Percentiles rank a stretch among this genome's conserved stretches.
phyloP scores from a whole-genome alignment of 78 protist genomes.

The Cyanophora paradoxa region DNA sequence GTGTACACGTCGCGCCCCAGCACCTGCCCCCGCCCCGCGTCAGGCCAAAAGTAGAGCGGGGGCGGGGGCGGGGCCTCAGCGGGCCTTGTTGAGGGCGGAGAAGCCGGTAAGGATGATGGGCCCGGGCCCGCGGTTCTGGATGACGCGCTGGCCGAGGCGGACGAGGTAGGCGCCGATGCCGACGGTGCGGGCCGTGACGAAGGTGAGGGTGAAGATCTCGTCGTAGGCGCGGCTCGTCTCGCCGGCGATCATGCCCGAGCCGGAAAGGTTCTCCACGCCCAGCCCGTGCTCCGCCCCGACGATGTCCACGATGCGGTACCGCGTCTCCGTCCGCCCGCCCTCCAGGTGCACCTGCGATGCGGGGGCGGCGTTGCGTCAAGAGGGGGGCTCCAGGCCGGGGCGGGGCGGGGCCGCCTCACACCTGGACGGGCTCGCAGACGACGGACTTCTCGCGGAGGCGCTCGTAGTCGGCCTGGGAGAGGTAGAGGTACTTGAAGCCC shows the following conservation, averaged over 20 bases:
- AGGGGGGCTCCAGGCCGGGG: too few relatives aligned
- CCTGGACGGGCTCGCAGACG: too few relatives aligned
- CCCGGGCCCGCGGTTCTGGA: constrained; percentile 51
- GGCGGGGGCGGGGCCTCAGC: too few relatives aligned
- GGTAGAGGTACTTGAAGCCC: constrained; percentile 83
- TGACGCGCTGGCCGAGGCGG: constrained; percentile 84
- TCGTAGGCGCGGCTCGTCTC: constrained; percentile 88
- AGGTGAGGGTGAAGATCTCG: constrained; percentile 81
- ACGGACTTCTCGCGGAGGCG: too few relatives aligned
- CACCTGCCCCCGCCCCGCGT: too few relatives aligned
- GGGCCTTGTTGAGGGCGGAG: constrained; percentile 90
- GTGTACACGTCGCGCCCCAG: constrained; percentile 85
- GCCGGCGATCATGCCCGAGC: constrained; percentile 94
- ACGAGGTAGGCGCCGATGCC: constrained; percentile 97
- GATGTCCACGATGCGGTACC: constrained; percentile 56
- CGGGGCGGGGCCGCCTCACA: too few relatives aligned
- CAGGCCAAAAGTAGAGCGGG: too few relatives aligned
- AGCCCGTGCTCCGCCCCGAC: constrained; percentile 79
- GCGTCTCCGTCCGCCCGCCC: constrained; percentile 20
- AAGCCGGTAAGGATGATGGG: constrained; percentile 94
- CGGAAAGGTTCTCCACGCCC: constrained; percentile 94
- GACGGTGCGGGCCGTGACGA: constrained; percentile 89
- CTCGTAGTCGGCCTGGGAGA: constrained; percentile 61
- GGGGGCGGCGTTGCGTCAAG: too few relatives aligned
- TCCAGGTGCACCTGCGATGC: constrained; percentile 16